These are phyloP conservation scores for Ottelia alismoides DNA, from an alignment of 106 monocot species.

Conservation along the genomic window DNA sequence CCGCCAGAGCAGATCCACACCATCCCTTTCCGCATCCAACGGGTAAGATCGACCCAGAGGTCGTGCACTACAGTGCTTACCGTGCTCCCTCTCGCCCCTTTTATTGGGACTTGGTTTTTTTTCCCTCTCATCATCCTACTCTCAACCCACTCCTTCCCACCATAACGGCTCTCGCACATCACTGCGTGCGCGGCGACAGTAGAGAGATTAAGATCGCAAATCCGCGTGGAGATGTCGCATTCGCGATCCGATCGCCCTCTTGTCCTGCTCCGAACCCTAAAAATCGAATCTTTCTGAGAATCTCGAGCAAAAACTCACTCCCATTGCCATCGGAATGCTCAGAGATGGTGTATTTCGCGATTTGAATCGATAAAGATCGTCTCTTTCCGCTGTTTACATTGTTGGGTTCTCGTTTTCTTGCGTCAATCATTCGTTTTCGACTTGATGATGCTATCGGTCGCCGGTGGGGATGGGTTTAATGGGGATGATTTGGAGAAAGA, in stretches of 20 bases:
- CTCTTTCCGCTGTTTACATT: not conserved
- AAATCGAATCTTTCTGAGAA: no score
- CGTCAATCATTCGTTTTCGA: not conserved
- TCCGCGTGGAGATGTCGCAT: no score
- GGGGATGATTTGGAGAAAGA: constrained; percentile 14
- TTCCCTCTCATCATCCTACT: not conserved
- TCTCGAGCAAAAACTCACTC: no score
- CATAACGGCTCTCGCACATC: not conserved
- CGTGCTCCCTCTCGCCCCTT: no score
- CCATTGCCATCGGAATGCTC: no score
- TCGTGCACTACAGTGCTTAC: no score
- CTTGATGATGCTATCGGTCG: constrained; percentile 16
- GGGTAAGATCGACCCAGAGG: no score
- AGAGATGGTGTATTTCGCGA: not conserved
- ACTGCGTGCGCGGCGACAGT: not conserved
- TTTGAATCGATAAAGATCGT: no score
- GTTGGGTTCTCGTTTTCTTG: not conserved
- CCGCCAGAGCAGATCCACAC: not conserved
- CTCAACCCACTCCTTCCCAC: not conserved
- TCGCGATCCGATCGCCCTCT: no score
- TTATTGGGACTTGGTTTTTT: not conserved
- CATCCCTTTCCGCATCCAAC: not conserved
- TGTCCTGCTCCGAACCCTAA: no score
- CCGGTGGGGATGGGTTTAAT: constrained; percentile 3
- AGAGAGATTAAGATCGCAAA: no score